Percentiles rank a stretch among this genome's conserved stretches.
phyloP scores from a whole-genome alignment of 495 filamentous ascomycete species.

The Hypomontagnella submonticulosa region DNA sequence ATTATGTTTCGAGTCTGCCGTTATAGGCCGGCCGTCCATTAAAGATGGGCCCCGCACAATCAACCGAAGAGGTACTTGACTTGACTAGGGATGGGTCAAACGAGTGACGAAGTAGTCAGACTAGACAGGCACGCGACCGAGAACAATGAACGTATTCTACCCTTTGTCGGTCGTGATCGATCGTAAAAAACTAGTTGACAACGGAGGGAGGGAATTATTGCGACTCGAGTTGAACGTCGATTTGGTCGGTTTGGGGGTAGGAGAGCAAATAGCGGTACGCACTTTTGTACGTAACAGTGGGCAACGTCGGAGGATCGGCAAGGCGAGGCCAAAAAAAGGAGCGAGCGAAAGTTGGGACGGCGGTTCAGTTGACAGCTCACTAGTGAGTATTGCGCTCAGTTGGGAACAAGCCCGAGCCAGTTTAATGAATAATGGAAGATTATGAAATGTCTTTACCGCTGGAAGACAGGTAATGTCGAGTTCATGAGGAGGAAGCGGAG shows the following conservation, averaged over 20 bases:
- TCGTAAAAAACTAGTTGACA: conserved; percentile 3
- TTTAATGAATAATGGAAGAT: conserved; percentile 33
- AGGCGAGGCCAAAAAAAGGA: conserved; percentile 38
- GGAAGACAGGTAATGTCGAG: conserved; percentile 7
- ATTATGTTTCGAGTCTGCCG: conserved; percentile 63
- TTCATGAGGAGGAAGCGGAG: conserved; percentile 17
- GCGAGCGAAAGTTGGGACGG: conserved; percentile 19
- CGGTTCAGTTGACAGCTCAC: conserved; percentile 30
- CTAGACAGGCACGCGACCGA: conserved; percentile 36
- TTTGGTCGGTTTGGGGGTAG: conserved; percentile 17
- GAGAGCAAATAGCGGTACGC: conserved; percentile 13
- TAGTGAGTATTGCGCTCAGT: conserved; percentile 27
- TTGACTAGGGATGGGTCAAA: conserved; percentile 28
- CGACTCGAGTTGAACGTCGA: conserved; percentile 5
- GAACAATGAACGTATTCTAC: conserved; percentile 11
- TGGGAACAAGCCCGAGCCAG: conserved; percentile 17
- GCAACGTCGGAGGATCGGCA: conserved; percentile 41
- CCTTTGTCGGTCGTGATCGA: conserved; percentile 6
- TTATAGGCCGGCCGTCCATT: conserved; percentile 62
- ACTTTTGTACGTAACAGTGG: conserved; percentile 28
- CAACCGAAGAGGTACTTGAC: conserved; percentile 40
- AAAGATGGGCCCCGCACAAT: conserved; percentile 54
- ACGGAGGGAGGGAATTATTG: conserved; percentile 15
- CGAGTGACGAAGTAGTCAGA: no score
- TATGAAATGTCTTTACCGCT: conserved; percentile 41